Base-by-base conservation (phyloP, 1,284 basidiomycete genomes). In the Ceratorhiza oryzae-sativae region DNA sequence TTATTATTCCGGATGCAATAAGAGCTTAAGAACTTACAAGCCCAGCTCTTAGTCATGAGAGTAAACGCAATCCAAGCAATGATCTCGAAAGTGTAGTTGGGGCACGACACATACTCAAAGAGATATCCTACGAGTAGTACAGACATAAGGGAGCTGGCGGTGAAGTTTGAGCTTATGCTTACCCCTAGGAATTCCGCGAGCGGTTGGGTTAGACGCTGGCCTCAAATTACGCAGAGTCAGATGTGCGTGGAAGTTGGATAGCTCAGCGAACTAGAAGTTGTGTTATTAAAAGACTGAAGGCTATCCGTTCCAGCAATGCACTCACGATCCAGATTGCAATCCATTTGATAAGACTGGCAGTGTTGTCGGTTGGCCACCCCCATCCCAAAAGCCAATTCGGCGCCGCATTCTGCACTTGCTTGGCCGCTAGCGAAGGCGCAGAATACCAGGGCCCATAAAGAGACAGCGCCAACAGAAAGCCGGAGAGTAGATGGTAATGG, bases 41-140 rank as follows among this genome's bases (percentile, higher is more conserved):
- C 88, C 76, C 88, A 83, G 77, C 90, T 92, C 63, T 89, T 87
- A 2, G 95, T 96, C 87, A 99, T 89, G 42, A 85, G 83, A 30
- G 87, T 87, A 68, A 98, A 85, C 25, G 87, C 84, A 12, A 86
- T 78, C 92, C 97, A 97, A 0, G 85, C 89, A 45, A 97, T 75
- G 34, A 84, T 85, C 82, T 99, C 97, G 79, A 97, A 98, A 79
- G 94, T 90, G 82, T 99, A 99, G 81, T 99, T 98, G 36, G 97
- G 95, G 83, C 89, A 94, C 5, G 93, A 92, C 46, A 97, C 88
- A 46, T 89, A 82, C 72, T 88, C 85, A 82, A 98, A 99, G 1
- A 94, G 94, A 75, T 92, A 94, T 36, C 91, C 65, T 68, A 20
- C n/a, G 39, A 41, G 41, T 2, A 25, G 36, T 15, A n/a, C n/a